Percentiles rank a stretch among this genome's conserved stretches.
These are phyloP conservation scores for Chloranthus sessilifolius DNA, from an alignment of 164 flowering plant species.

Conservation along the genomic window DNA sequence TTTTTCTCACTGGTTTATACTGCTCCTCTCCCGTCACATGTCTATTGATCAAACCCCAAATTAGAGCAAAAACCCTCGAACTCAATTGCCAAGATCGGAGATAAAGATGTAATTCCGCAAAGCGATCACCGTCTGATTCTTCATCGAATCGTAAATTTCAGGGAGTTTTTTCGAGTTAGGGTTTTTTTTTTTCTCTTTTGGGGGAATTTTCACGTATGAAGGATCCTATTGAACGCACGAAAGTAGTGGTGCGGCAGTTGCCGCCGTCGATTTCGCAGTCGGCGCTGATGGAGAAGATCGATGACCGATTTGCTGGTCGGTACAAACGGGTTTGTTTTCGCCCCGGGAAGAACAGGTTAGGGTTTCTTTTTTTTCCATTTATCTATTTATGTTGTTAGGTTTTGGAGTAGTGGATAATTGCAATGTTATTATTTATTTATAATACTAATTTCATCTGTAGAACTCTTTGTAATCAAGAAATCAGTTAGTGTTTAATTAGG, in stretches of 20 bases:
- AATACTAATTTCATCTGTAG: background rate
- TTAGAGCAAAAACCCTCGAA: too few species aligned
- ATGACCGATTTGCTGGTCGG: conserved; percentile 51
- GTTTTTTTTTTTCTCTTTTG: background rate
- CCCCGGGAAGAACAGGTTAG: conserved; percentile 70
- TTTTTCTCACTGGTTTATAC: too few species aligned
- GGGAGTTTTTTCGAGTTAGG: too few species aligned
- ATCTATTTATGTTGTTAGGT: background rate
- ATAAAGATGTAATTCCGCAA: too few species aligned
- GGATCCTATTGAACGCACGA: conserved; percentile 63
- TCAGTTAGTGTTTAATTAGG: too few species aligned
- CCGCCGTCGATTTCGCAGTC: conserved; percentile 68
- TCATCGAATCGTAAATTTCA: too few species aligned
- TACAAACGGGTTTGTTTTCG: conserved; percentile 66
- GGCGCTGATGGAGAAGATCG: conserved; percentile 60
- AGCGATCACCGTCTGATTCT: too few species aligned
- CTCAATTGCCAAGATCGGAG: too few species aligned
- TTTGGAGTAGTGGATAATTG: too few species aligned
- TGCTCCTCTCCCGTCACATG: too few species aligned
- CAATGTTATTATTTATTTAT: background rate
- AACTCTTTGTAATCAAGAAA: background rate
- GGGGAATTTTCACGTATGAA: conserved; percentile 39
- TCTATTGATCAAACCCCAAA: too few species aligned
- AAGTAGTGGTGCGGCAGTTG: conserved; percentile 88
- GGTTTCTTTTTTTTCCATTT: conserved; percentile 7